Percentiles rank a stretch among this genome's conserved stretches.
These are phyloP conservation scores for Epichloe sp. DNA, from an alignment of 2,329 filamentous ascomycete species.

Conservation along the genomic window DNA sequence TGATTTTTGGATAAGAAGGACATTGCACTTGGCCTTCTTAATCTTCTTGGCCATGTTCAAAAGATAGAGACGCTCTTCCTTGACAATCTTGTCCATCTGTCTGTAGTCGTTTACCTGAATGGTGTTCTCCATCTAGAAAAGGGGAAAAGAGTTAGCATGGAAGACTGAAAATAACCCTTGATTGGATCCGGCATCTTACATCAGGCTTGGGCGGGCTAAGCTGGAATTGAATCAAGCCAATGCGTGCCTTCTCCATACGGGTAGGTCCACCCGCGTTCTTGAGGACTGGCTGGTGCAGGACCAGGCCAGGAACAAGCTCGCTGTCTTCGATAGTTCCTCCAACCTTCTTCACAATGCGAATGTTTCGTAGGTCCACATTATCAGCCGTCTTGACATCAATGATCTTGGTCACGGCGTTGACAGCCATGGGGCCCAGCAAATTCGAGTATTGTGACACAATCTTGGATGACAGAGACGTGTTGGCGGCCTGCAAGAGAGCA, in stretches of 20 bases:
- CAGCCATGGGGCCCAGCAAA: constrained; percentile 91
- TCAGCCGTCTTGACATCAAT: constrained; percentile 93
- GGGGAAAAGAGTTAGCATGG: neutral
- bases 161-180: neutral
- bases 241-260: constrained; percentile 93
- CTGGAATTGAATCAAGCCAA: constrained; percentile 97
- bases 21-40: constrained; percentile 99
- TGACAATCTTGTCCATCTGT: constrained; percentile 99
- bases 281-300: constrained; percentile 82
- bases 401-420: constrained; percentile 89
- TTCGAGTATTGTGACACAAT: constrained; percentile 97
- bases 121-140: constrained; percentile 84
- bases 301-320: constrained; percentile 89
- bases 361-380: constrained; percentile 93
- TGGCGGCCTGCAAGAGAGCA: constrained; percentile 88
- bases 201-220: constrained; percentile 96
- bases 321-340: constrained; percentile 97
- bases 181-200: constrained; percentile 35
- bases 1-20: constrained; percentile 95
- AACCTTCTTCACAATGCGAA: constrained; percentile 93
- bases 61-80: constrained; percentile 95
- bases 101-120: constrained; percentile 99
- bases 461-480: constrained; percentile 94
- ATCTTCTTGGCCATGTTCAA: constrained; percentile 99
- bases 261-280: constrained; percentile 86